A percentile compares a stretch with the other conserved stretches of the same genome.
phyloP scores from a whole-genome alignment of 2,329 filamentous ascomycete species.

The Fusarium verrucosum region DNA sequence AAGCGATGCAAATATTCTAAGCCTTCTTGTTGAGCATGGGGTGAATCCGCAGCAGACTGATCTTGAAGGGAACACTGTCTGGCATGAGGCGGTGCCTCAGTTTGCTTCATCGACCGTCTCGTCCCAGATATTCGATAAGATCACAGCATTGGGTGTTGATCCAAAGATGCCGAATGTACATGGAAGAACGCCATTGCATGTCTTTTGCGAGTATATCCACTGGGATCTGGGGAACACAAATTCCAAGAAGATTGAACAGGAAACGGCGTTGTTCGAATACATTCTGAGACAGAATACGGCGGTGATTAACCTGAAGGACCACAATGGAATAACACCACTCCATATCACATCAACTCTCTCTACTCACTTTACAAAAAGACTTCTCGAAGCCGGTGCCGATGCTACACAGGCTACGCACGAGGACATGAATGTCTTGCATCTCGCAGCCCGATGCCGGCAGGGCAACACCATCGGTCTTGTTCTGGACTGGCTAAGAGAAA shows the following conservation, averaged over 20 bases:
- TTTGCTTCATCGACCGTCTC: neutral
- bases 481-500: conserved; percentile 18
- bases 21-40: neutral
- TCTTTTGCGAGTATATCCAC: neutral
- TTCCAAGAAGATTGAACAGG: neutral
- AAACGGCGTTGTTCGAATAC: neutral
- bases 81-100: neutral
- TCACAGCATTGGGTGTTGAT: neutral
- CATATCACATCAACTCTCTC: conserved; percentile 40
- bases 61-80: neutral
- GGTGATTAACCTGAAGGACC: neutral
- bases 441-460: conserved; percentile 49
- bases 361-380: conserved; percentile 30
- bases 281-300: neutral
- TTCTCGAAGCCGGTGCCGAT: conserved; percentile 53
- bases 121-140: neutral
- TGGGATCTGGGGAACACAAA: too few relatives aligned
- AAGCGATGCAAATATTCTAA: neutral
- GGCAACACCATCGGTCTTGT: conserved; percentile 49
- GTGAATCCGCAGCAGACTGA: neutral
- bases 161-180: neutral
- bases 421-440: conserved; percentile 52
- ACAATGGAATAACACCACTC: conserved; percentile 33
- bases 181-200: neutral
- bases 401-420: conserved; percentile 44